Evolutionary conservation across 164 flowering plant species (phyloP).

Genomic region (Sedum album): DNA sequence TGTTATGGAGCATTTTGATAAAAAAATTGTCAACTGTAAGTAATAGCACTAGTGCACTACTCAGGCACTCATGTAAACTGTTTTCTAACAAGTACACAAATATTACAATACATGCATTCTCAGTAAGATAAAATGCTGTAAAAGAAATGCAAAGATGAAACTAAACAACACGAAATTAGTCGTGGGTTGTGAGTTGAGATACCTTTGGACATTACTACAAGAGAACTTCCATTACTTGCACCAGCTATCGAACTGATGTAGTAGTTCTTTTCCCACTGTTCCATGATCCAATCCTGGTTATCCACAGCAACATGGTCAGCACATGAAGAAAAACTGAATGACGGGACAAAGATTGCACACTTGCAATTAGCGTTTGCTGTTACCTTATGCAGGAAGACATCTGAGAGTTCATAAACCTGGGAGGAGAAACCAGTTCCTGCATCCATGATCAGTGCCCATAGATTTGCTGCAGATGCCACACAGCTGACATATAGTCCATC

Average conservation of each 20-base stretch:
- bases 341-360: background rate
- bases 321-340: background rate
- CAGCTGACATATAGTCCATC: slow-evolving; percentile 48
- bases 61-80: background rate
- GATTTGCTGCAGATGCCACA: slow-evolving; percentile 33
- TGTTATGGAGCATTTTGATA: background rate
- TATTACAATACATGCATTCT: background rate
- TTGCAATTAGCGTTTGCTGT: background rate
- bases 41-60: background rate
- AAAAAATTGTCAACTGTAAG: background rate
- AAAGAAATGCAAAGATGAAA: background rate
- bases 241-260: slow-evolving; percentile 53
- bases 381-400: slow-evolving; percentile 43
- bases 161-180: too few relatives aligned
- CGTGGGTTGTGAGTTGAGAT: slow-evolving; percentile 3
- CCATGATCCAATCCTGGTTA: slow-evolving; percentile 51
- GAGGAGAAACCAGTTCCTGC: slow-evolving; percentile 52
- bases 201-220: slow-evolving; percentile 63
- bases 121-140: too few relatives aligned
- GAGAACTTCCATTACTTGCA: slow-evolving; percentile 35
- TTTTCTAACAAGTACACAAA: background rate
- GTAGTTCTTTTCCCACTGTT: slow-evolving; percentile 49
- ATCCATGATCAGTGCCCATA: slow-evolving; percentile 62
- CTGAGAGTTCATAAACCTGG: slow-evolving; percentile 42
- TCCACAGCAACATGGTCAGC: background rate